Conservation (phyloP, 768 basidiomycete genomes). For the Calocera viscosa region DNA sequence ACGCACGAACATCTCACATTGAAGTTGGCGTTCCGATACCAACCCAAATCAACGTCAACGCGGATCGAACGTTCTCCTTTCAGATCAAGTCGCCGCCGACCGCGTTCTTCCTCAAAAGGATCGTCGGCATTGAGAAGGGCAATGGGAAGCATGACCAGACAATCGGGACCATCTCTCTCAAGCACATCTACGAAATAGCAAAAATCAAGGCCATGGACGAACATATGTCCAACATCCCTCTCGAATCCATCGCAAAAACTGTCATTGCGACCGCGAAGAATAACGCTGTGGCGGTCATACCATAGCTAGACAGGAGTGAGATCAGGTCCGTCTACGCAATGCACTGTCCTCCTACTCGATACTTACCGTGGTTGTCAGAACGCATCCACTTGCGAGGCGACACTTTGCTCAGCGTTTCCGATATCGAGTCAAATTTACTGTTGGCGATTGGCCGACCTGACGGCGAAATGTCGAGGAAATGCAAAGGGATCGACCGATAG, state of each 20-base stretch:
- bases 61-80: slow-evolving; percentile 92
- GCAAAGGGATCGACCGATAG: neutral
- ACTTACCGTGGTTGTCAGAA: neutral
- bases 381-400: neutral
- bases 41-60: slow-evolving; percentile 83
- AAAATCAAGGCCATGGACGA: slow-evolving; percentile 90
- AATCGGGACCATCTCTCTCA: slow-evolving; percentile 74
- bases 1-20: slow-evolving; percentile 86
- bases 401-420: neutral
- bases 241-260: slow-evolving; percentile 80
- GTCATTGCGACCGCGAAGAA: slow-evolving; percentile 80
- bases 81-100: slow-evolving; percentile 83
- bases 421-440: slow-evolving; percentile 2
- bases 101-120: slow-evolving; percentile 80
- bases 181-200: slow-evolving; percentile 97
- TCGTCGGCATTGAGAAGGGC: slow-evolving; percentile 82
- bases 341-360: neutral
- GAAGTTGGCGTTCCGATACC: slow-evolving; percentile 76
- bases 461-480: slow-evolving; percentile 2
- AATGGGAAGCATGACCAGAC: slow-evolving; percentile 58
- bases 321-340: neutral
- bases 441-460: neutral
- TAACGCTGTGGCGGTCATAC: slow-evolving; percentile 80
- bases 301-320: slow-evolving; percentile 31
- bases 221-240: slow-evolving; percentile 70